A percentile compares a stretch with the other conserved stretches of the same genome.
These are phyloP conservation scores for Hibiscus syriacus DNA, from an alignment of 345 rosid species.

Conservation along the genomic window DNA sequence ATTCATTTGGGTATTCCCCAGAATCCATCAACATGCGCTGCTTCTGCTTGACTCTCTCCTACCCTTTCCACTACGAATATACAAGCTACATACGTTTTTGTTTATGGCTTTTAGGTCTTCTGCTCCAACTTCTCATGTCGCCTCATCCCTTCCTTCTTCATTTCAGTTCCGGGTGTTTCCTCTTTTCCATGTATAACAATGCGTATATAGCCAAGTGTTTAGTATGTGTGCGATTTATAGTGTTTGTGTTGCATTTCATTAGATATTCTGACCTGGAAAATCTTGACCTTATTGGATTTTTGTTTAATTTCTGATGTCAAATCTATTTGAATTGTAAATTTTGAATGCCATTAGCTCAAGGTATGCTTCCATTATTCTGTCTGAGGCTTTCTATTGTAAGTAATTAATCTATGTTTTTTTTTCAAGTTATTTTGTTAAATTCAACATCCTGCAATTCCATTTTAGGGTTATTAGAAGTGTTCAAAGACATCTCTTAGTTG, in stretches of 20 bases:
- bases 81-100: neutral
- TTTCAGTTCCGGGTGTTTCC: conserved; percentile 34
- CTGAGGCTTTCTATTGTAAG: neutral
- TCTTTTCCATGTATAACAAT: neutral
- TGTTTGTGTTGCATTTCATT: neutral
- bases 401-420: neutral
- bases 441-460: conserved; percentile 10
- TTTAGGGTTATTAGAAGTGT: neutral
- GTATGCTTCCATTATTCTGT: neutral
- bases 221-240: neutral
- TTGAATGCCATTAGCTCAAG: neutral
- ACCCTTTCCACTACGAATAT: neutral
- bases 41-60: neutral
- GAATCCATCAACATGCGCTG: conserved; percentile 11
- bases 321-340: neutral
- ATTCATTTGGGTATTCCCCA: conserved; percentile 17
- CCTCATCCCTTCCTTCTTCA: conserved; percentile 41
- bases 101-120: conserved; percentile 48
- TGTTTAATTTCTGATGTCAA: neutral
- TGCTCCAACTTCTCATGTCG: conserved; percentile 35
- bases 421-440: neutral
- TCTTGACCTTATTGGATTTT: neutral
- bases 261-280: neutral
- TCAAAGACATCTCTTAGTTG: too few species aligned
- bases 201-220: neutral